Conservation (phyloP, 2,329 filamentous ascomycete species). For the Bipolaris oryzae region DNA sequence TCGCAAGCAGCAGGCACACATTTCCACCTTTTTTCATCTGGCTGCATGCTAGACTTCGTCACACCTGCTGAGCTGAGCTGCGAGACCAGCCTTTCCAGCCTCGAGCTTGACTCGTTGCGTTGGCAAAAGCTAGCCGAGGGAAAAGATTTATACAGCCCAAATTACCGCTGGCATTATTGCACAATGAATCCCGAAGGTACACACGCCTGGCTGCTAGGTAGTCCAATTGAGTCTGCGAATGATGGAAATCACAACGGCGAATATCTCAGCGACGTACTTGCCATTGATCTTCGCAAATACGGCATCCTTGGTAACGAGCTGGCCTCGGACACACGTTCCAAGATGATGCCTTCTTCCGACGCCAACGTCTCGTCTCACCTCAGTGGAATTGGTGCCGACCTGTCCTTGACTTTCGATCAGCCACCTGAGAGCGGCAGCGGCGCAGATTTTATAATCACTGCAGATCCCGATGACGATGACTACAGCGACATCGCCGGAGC, state of each 20-base stretch:
- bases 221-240: constrained; percentile 72
- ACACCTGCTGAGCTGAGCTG: constrained; percentile 89
- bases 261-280: constrained; percentile 91
- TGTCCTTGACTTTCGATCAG: constrained; percentile 86
- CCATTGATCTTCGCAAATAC: constrained; percentile 89
- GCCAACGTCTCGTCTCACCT: constrained; percentile 59
- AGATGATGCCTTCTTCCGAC: constrained; percentile 57
- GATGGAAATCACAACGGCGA: constrained; percentile 79
- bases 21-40: constrained; percentile 93
- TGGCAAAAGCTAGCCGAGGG: constrained; percentile 97
- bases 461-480: constrained; percentile 74
- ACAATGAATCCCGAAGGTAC: constrained; percentile 94
- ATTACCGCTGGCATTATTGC: constrained; percentile 98
- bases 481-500: constrained; percentile 64
- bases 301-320: constrained; percentile 85
- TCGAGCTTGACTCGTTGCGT: constrained; percentile 83
- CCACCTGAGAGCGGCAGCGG: constrained; percentile 83
- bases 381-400: constrained; percentile 77
- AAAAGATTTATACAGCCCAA: constrained; percentile 86
- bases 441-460: constrained; percentile 90
- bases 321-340: constrained; percentile 51
- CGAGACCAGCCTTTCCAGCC: constrained; percentile 87
- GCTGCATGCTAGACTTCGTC: constrained; percentile 89
- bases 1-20: constrained; percentile 90
- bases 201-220: constrained; percentile 96